These are phyloP conservation scores for Onygenales sp. DNA, from an alignment of 2,329 filamentous ascomycete genomes.

Conservation along the genomic window DNA sequence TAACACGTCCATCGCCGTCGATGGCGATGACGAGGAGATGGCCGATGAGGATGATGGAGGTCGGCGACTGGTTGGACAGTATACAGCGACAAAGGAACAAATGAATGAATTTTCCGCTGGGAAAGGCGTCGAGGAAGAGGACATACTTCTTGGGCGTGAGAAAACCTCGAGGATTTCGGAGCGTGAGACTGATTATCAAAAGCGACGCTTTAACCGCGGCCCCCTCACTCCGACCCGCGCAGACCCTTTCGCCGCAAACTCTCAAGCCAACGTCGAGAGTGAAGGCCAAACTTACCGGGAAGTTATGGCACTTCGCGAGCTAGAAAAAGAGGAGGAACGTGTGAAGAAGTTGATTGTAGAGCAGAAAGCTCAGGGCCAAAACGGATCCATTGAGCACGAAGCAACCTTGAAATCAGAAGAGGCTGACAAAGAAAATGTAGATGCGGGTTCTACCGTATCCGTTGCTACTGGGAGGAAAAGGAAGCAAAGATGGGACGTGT, in stretches of 20 bases:
- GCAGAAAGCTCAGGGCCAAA: constrained; percentile 50
- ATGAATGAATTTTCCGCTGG: constrained; percentile 90
- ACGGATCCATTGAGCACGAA: constrained; percentile 55
- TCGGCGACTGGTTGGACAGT: constrained; percentile 80
- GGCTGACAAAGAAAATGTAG: constrained; percentile 61
- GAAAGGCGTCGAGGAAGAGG: constrained; percentile 79
- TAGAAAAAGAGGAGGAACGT: constrained; percentile 88
- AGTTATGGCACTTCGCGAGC: constrained; percentile 79
- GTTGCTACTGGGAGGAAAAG: constrained; percentile 61
- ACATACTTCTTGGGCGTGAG: constrained; percentile 76
- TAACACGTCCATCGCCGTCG: constrained; percentile 74
- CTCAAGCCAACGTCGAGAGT: constrained; percentile 55
- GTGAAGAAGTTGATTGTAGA: constrained; percentile 72
- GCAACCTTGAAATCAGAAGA: constrained; percentile 62
- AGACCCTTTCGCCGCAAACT: constrained; percentile 73
- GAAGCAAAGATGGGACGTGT: constrained; percentile 91
- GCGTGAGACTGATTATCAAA: constrained; percentile 95
- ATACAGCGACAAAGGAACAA: constrained; percentile 83
- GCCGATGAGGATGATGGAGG: constrained; percentile 69
- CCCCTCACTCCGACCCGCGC: constrained; percentile 71
- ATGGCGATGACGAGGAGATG: constrained; percentile 68
- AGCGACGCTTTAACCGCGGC: constrained; percentile 79
- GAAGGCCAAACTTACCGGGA: constrained; percentile 79
- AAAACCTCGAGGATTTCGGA: constrained; percentile 84
- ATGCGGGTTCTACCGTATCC: constrained; percentile 58